Percentiles rank a stretch among this genome's conserved stretches.
Evolutionary conservation across 192 early-diverging fungal genomes (phyloP).

Genomic region (Rhizoclosmatium sp.): DNA sequence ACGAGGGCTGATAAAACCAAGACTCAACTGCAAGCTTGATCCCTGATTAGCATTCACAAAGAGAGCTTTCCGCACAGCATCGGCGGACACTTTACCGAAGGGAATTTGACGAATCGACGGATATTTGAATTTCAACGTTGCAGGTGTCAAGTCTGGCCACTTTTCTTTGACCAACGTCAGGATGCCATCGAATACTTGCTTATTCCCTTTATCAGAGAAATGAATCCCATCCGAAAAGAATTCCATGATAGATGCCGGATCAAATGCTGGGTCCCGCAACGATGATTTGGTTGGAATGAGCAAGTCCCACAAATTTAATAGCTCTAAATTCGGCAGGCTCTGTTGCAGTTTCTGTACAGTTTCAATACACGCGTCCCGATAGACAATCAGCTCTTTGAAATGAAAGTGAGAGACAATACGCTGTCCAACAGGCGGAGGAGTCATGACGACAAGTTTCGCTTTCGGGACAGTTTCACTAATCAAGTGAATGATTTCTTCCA

Average conservation of each 20-base stretch:
- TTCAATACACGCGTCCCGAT: conserved; percentile 38
- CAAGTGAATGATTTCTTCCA: conserved; percentile 60
- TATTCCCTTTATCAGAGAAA: neutral
- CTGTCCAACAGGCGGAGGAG: conserved; percentile 72
- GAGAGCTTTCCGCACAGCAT: too few relatives aligned
- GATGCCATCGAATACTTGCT: neutral
- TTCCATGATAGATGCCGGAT: neutral
- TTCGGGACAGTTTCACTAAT: conserved; percentile 67
- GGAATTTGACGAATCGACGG: neutral
- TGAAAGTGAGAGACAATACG: conserved; percentile 9
- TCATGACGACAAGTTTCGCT: conserved; percentile 69
- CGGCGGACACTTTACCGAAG: too few relatives aligned
- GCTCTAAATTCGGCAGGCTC: neutral
- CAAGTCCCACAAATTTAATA: conserved; percentile 36
- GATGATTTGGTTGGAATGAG: neutral
- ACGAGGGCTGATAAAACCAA: too few relatives aligned
- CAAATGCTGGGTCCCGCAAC: conserved; percentile 21
- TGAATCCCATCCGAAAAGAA: conserved; percentile 9
- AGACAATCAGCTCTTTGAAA: neutral
- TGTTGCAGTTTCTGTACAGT: conserved; percentile 3
- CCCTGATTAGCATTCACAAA: too few relatives aligned
- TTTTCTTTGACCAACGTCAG: neutral
- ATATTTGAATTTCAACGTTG: neutral
- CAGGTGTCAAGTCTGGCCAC: neutral
- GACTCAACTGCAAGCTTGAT: too few relatives aligned